These are phyloP conservation scores for Symbiodinium natans DNA, from an alignment of 73 alveolate species.

Conservation along the genomic window DNA sequence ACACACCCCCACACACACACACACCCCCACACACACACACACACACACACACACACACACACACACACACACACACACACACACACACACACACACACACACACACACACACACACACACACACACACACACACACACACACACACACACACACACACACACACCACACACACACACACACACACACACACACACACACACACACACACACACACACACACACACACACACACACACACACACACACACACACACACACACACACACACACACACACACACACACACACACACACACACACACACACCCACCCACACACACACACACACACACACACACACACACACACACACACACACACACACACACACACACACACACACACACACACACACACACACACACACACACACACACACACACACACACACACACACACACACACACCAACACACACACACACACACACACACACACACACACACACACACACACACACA, in stretches of 20 bases:
- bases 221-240: constrained; percentile 52
- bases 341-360: constrained; percentile 54
- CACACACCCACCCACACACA: too few relatives aligned
- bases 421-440: constrained; percentile 57
- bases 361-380: constrained; percentile 57
- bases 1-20: too few relatives aligned
- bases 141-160: constrained; percentile 47
- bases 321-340: constrained; percentile 57
- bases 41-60: constrained; percentile 57
- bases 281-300: constrained; percentile 52
- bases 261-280: constrained; percentile 57
- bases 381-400: constrained; percentile 53
- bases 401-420: constrained; percentile 54
- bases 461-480: constrained; percentile 57
- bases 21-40: too few relatives aligned
- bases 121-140: constrained; percentile 57
- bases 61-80: constrained; percentile 53
- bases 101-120: constrained; percentile 57
- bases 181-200: constrained; percentile 49
- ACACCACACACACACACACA: too few relatives aligned
- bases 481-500: constrained; percentile 57
- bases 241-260: constrained; percentile 49
- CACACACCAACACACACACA: too few relatives aligned
- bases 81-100: constrained; percentile 54
- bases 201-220: constrained; percentile 49